Evolutionary conservation across 768 basidiomycete species (phyloP).

Genomic region (Tylopilus sp.): DNA sequence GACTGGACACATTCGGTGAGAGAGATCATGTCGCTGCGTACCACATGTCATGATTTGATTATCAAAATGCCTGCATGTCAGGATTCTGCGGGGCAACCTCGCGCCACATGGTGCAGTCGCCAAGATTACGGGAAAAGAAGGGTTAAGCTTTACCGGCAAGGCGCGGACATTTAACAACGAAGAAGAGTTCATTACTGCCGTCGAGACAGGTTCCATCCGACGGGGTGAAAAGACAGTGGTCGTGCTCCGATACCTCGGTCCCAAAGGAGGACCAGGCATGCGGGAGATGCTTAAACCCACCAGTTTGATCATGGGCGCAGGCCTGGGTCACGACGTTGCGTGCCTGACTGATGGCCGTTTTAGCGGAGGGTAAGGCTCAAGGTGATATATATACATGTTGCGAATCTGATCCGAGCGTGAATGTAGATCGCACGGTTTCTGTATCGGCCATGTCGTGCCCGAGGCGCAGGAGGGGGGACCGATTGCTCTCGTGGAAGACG

Average conservation of each 20-base stretch:
- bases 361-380: conserved; percentile 81
- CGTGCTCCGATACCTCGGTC: conserved; percentile 93
- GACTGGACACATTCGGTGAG: conserved; percentile 85
- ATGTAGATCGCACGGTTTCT: conserved; percentile 89
- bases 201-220: conserved; percentile 85
- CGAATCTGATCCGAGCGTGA: conserved; percentile 11
- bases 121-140: conserved; percentile 97
- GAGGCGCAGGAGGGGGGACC: conserved; percentile 94
- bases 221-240: conserved; percentile 96
- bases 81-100: conserved; percentile 88
- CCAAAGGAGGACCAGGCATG: conserved; percentile 98
- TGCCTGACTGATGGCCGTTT: conserved; percentile 98
- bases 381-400: conserved; percentile 4
- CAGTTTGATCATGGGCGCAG: conserved; percentile 97
- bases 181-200: conserved; percentile 81
- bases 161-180: conserved; percentile 93
- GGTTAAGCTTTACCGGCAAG: conserved; percentile 83
- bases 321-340: conserved; percentile 92
- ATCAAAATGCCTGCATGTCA: conserved; percentile 28
- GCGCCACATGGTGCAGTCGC: conserved; percentile 95
- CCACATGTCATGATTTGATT: background rate
- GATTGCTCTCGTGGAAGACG: conserved; percentile 86
- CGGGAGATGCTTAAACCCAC: conserved; percentile 99
- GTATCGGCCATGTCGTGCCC: conserved; percentile 95
- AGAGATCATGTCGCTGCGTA: conserved; percentile 9